Evolutionary conservation across 2,329 filamentous ascomycete genomes (phyloP), one percentile per base, ranked within the genome.

Genomic region (Epichloe uncinata): DNA sequence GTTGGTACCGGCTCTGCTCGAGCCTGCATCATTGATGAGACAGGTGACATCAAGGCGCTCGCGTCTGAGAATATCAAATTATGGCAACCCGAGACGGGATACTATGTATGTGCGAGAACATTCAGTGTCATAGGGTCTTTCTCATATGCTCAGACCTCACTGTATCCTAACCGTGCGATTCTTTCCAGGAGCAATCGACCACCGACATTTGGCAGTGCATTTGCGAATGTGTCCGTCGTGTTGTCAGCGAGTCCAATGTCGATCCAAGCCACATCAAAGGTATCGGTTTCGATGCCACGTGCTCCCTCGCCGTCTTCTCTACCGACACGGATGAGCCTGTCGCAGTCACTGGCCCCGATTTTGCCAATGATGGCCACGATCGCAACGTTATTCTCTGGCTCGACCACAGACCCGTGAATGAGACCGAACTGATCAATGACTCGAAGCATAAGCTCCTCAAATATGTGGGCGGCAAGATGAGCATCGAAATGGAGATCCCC

Each of bases 401-500:
- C 50, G 93, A 98, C 67, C 93, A 98, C 68, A 82, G 93, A 38
- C 88, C 93, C 1, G 80, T 93, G 13, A 80, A 87, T 53, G 93
- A 98, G 74, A 94, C 91, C 0, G 83, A 87, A 55, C 85, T 87
- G 70, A 95, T 98, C 72, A 98, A 98, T 66, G 81, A 81, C 49
- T 97, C 93, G 2, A 77, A 83, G 48, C 93, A 98, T 73, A 93
- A 94, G 66, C 74, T 98, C 49, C 79, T 98, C 52, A 85, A 89
- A 61, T 98, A 98, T 63, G 93, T 98, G 16, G 93, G 93, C 58
- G 93, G 93, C 55, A 91, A 85, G 65, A 98, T 98, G 93, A 95
- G 88, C 65, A 91, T 96, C 56, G 93, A 98, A 73, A 98, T 98
- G 93, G 93, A 98, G 67, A 94, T 98, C 50, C 93, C 93, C 55